Evolutionary conservation across 495 filamentous ascomycete genomes (phyloP).

Genomic region (Podospora pseudocomata): DNA sequence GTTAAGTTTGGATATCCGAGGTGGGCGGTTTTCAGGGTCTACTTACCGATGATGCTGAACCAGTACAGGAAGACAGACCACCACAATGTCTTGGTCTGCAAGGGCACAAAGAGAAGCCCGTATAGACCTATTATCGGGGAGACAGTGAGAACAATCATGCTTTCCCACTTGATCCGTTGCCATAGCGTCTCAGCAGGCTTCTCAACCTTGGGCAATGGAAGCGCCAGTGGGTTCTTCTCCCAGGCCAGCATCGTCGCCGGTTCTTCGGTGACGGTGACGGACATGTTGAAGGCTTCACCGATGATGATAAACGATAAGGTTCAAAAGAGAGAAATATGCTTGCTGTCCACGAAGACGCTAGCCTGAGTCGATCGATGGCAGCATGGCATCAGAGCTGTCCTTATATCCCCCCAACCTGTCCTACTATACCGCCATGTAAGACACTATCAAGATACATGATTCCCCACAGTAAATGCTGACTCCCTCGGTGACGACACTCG

Average conservation of each 20-base stretch:
- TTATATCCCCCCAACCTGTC: neutral
- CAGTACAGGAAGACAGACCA: neutral
- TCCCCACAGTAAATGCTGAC: neutral
- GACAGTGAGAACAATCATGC: neutral
- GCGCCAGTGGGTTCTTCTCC: neutral
- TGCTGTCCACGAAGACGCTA: neutral
- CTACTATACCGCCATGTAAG: neutral
- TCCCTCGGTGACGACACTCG: neutral
- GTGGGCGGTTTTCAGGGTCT: no score
- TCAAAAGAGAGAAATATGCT: neutral
- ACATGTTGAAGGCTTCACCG: neutral
- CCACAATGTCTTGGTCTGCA: neutral
- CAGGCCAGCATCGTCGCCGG: neutral
- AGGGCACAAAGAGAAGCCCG: neutral
- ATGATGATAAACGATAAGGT: neutral
- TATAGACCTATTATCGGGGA: neutral
- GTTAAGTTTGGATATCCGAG: neutral
- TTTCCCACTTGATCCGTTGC: neutral
- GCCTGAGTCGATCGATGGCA: neutral
- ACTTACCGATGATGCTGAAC: neutral
- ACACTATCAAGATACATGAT: neutral
- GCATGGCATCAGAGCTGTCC: neutral
- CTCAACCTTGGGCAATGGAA: neutral
- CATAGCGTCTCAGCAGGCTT: neutral
- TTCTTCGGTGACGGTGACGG: neutral